A percentile compares a stretch with the other conserved stretches of the same genome.
Evolutionary conservation across 139 green algal species (phyloP).

Genomic region (Marvania coccoides): DNA sequence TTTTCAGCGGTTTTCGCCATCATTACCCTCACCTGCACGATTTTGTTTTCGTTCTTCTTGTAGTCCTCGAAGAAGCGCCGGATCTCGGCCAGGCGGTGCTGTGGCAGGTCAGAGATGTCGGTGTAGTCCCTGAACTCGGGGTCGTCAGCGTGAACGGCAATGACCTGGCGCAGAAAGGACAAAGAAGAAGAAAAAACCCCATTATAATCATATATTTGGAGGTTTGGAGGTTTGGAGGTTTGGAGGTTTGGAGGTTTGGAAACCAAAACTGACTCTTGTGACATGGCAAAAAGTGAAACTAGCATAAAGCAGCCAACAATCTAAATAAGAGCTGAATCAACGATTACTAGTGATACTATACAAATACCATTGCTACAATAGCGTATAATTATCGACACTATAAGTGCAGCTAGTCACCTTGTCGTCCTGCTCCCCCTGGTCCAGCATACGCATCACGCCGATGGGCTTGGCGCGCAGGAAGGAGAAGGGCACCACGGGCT

Average conservation of each 20-base stretch:
- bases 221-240: too few species aligned
- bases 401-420: too few species aligned
- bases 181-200: neutral
- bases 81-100: constrained; percentile 81
- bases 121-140: constrained; percentile 81
- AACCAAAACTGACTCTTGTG: too few species aligned
- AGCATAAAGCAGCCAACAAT: too few species aligned
- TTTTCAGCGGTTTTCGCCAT: too few species aligned
- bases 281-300: too few species aligned
- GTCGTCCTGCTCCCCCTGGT: constrained; percentile 83
- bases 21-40: too few species aligned
- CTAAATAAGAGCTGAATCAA: too few species aligned
- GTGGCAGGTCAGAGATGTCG: constrained; percentile 84
- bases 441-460: constrained; percentile 93
- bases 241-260: too few species aligned
- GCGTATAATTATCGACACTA: too few species aligned
- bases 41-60: constrained; percentile 96
- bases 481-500: constrained; percentile 80
- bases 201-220: neutral
- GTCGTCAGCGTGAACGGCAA: constrained; percentile 78
- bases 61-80: constrained; percentile 90
- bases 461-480: constrained; percentile 83
- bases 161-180: constrained; percentile 28
- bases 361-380: too few species aligned
- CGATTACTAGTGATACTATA: too few species aligned